Percentiles rank a stretch among this genome's conserved stretches.
phyloP scores from a whole-genome alignment of 345 rosid genomes.

The Cardamine resedifolia region DNA sequence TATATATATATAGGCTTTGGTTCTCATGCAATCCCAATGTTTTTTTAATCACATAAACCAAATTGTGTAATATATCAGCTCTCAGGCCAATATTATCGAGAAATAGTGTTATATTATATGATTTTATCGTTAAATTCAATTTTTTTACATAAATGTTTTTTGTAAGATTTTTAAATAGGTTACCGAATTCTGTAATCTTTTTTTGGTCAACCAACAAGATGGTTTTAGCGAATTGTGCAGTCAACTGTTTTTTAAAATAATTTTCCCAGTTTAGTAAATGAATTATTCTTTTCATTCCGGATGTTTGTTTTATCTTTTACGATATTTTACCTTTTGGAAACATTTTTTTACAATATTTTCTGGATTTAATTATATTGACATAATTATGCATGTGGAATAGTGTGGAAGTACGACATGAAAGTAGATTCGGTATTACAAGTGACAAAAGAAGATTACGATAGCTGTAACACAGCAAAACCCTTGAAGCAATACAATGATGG shows the following conservation, averaged over 20 bases:
- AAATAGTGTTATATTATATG: background rate
- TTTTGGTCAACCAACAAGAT: too few relatives aligned
- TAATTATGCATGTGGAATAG: conserved; percentile 38
- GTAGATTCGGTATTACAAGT: conserved; percentile 59
- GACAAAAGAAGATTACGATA: conserved; percentile 44
- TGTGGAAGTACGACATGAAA: conserved; percentile 45
- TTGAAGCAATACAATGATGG: conserved; percentile 46
- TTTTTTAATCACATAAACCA: background rate
- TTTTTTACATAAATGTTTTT: too few relatives aligned
- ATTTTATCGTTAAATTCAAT: background rate
- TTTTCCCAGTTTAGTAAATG: background rate
- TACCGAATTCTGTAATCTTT: background rate
- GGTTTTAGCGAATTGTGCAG: background rate
- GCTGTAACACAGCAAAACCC: conserved; percentile 48
- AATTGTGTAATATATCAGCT: background rate
- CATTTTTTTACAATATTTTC: background rate
- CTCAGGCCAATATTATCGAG: background rate
- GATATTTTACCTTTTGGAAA: background rate
- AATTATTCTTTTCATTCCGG: background rate
- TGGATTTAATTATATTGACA: background rate
- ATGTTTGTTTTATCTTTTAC: background rate
- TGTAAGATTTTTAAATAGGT: background rate
- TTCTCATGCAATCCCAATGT: background rate
- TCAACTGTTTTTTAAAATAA: background rate
- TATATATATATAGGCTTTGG: background rate